Percentiles rank a stretch among this genome's conserved stretches.
Evolutionary conservation across 2,329 filamentous ascomycete genomes (phyloP).

Genomic region (Fusarium humuli): DNA sequence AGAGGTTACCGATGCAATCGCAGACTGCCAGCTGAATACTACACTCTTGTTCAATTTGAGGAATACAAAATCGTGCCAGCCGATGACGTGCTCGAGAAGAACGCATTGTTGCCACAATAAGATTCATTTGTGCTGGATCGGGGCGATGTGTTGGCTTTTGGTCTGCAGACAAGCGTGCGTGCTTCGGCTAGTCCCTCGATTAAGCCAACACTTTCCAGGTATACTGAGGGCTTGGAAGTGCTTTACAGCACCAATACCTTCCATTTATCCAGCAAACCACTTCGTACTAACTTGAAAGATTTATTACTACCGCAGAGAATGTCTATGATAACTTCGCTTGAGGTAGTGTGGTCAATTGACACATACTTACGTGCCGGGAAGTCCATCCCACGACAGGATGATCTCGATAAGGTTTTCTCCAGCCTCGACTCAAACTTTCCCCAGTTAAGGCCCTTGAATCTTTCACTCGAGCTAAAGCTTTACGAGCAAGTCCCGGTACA

Average conservation of each 20-base stretch:
- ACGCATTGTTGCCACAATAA: rapidly evolving
- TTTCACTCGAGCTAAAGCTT: background rate
- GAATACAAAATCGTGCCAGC: background rate
- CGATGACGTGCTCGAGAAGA: background rate
- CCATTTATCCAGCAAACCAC: background rate
- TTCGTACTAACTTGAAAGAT: rapidly evolving
- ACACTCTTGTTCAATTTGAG: rapidly evolving
- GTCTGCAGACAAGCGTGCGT: background rate
- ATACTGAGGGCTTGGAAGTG: background rate
- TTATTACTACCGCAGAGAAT: background rate
- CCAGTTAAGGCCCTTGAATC: background rate
- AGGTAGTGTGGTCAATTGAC: background rate
- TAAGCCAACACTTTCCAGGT: too few relatives aligned
- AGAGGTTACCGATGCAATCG: background rate
- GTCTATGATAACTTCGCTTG: background rate
- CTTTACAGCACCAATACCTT: background rate
- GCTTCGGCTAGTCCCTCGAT: too few relatives aligned
- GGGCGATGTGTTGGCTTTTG: background rate
- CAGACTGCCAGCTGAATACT: rapidly evolving
- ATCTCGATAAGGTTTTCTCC: background rate
- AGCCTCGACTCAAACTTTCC: background rate
- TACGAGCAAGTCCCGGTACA: background rate
- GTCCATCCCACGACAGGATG: background rate
- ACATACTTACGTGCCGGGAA: background rate
- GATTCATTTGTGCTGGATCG: background rate